A percentile compares a stretch with the other conserved stretches of the same genome.
phyloP scores from a whole-genome alignment of 192 early-diverging fungal genomes.

The Nowakowskiella sp. region DNA sequence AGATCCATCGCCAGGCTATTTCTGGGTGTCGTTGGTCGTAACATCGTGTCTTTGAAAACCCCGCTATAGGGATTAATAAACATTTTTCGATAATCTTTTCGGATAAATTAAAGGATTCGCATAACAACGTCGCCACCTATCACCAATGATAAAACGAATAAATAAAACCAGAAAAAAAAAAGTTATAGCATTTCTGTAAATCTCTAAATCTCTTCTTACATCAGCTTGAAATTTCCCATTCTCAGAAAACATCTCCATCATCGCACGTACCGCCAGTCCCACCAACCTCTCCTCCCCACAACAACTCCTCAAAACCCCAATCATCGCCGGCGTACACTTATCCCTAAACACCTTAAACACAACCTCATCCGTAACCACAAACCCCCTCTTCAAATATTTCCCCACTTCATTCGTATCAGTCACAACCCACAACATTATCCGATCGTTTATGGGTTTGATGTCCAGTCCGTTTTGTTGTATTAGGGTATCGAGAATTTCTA shows the following conservation, averaged over 20 bases:
- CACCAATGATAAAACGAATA: no score
- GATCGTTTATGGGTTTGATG: slow-evolving; percentile 9
- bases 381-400: slow-evolving; percentile 8
- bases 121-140: no score
- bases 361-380: slow-evolving; percentile 8
- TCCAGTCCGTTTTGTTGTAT: slow-evolving; percentile 11
- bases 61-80: no score
- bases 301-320: no score
- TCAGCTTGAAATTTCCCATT: no score
- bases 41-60: no score
- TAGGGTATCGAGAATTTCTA: slow-evolving; percentile 9
- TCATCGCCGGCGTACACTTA: neutral
- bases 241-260: no score
- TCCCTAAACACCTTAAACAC: neutral
- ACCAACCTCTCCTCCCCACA: no score
- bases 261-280: no score
- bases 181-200: no score
- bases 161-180: no score
- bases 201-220: no score
- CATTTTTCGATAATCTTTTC: slow-evolving; percentile 1
- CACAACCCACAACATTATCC: slow-evolving; percentile 7
- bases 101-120: neutral
- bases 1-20: slow-evolving; percentile 10
- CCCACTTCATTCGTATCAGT: neutral
- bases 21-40: slow-evolving; percentile 13